Conservation (phyloP, 495 filamentous ascomycete genomes). For the Tuber calosporum region DNA sequence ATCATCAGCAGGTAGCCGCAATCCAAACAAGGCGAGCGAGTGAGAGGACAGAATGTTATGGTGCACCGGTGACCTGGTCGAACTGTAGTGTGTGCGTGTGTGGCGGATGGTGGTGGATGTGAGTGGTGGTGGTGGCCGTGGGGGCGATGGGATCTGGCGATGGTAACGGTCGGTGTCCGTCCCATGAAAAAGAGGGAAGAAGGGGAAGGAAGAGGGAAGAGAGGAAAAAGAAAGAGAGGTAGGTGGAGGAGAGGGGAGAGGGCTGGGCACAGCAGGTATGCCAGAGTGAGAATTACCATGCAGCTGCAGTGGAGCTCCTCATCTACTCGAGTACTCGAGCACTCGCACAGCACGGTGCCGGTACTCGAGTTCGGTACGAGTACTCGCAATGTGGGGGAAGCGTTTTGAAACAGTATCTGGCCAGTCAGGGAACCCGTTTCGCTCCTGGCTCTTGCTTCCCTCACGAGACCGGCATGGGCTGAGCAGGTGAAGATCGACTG, state of each 20-base stretch:
- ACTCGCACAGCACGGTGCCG: too few relatives aligned
- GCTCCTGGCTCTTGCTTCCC: too few relatives aligned
- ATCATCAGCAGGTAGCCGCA: not conserved
- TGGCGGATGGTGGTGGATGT: not conserved
- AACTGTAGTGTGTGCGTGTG: not conserved
- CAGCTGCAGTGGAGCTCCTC: too few relatives aligned
- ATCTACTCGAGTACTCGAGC: too few relatives aligned
- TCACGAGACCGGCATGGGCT: not conserved
- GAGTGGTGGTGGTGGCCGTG: not conserved
- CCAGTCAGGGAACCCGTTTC: not conserved
- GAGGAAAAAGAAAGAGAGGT: not conserved
- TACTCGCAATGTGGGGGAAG: too few relatives aligned
- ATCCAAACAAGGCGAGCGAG: not conserved
- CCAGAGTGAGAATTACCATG: too few relatives aligned
- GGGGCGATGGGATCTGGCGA: not conserved
- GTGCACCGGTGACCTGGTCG: not conserved
- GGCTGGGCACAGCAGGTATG: too few relatives aligned
- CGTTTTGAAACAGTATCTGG: too few relatives aligned
- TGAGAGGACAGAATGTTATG: not conserved
- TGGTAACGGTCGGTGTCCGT: conserved; percentile 4
- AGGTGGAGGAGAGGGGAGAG: too few relatives aligned
- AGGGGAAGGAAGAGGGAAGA: not conserved
- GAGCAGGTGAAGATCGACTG: conserved; percentile 34
- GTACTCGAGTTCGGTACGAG: too few relatives aligned
- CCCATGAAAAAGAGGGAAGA: not conserved